Base-by-base conservation (phyloP, 2,329 filamentous ascomycete species). In the Fusarium sarcochroum region DNA sequence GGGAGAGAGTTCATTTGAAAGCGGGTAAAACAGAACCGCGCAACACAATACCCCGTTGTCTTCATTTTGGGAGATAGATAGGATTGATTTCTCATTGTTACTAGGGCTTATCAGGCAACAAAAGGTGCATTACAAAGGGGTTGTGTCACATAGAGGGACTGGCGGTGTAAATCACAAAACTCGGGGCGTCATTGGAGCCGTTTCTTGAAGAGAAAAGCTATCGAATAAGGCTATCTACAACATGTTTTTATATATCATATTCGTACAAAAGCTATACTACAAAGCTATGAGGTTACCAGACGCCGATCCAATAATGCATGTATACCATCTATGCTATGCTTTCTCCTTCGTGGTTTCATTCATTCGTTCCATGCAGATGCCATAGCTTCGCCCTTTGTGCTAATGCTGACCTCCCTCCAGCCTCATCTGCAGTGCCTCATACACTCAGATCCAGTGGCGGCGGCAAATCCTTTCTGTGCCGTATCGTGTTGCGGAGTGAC, bases 221-320 rank as follows among this genome's bases (percentile, higher is more conserved):
- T 17, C 5, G 23, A 14, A 21, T 20, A 27, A 58, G 25, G 21
- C 37, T 49, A 17, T 34, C 38, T 49, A 35, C 15, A 25, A 20
- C 37, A 50, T 50, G 37, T 41, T 20, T 37, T 48, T 37, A 37
- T 69, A 23, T 50, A 37, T 40, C 47, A 67, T 67, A 58, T 49
- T 53, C 49, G 42, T 53, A 69, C 49, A 69, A 52, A 53, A 47
- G 20, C 49, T 63, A 66, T 56, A 44, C 41, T 35, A 59, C 40
- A 49, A 30, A 50, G 37, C 49, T 42, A 67, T 63, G 41, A 67
- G 45, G 49, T 37, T 52, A 54, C 21, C 37, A 23, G 46, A 67
- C 62, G 55, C 59, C 59, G 34, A 58, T 63, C 35, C 52, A 59
- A 58, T 51, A 62, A 70, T 62, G 55, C 55, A 68, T 68, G 23